Evolutionary conservation across 345 rosid genomes (phyloP).

Genomic region (Hirschfeldia incana): DNA sequence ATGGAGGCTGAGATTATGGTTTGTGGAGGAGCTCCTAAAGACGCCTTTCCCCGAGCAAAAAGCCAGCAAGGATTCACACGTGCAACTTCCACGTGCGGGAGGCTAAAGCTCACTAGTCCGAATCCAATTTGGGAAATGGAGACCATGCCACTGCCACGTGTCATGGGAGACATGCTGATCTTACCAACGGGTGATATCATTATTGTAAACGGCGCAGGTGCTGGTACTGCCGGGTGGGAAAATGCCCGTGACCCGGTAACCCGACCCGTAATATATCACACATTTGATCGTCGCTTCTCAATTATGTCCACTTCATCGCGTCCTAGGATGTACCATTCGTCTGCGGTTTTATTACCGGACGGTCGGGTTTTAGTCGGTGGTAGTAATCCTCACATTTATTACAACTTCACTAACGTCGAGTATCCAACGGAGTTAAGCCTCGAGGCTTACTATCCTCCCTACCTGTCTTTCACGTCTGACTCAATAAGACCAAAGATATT

Average conservation of each 20-base stretch:
- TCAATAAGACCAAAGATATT: constrained; percentile 48
- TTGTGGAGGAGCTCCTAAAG: constrained; percentile 78
- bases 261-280: constrained; percentile 59
- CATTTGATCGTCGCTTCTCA: constrained; percentile 43
- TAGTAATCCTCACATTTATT: constrained; percentile 66
- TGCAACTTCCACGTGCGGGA: constrained; percentile 67
- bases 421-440: constrained; percentile 82
- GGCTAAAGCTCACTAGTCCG: constrained; percentile 47
- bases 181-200: constrained; percentile 70
- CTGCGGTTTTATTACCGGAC: constrained; percentile 61
- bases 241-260: constrained; percentile 47
- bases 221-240: constrained; percentile 85
- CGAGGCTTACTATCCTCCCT: constrained; percentile 71
- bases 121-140: constrained; percentile 74
- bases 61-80: constrained; percentile 28
- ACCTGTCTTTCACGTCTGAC: constrained; percentile 45
- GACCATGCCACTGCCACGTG: constrained; percentile 68
- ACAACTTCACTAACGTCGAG: constrained; percentile 60
- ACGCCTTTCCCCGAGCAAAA: constrained; percentile 38
- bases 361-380: constrained; percentile 81
- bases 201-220: constrained; percentile 63
- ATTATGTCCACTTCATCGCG: constrained; percentile 49
- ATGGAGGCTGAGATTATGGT: constrained; percentile 63
- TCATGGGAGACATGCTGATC: constrained; percentile 88
- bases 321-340: constrained; percentile 82